Base-by-base conservation (phyloP, 306 rosid genomes). In the Erythrophleum fordii region DNA sequence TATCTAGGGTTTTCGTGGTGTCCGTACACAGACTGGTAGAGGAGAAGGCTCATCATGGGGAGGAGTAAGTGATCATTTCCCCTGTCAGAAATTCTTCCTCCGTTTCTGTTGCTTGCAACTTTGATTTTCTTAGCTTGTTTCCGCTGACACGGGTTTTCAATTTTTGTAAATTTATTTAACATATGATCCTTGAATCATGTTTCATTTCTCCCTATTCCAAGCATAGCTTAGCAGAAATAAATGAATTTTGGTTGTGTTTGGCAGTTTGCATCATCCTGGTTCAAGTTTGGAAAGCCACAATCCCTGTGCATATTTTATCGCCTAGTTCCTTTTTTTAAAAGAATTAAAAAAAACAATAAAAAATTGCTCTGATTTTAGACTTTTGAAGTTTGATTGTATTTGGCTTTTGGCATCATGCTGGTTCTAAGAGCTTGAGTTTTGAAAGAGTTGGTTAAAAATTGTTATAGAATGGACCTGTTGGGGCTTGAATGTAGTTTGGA, bases 21-120 rank as follows among this genome's bases (percentile, higher is more conserved):
- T 18, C 14, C 2, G 28, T 11, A 12, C 31, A 55, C 9, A 52
- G 39, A 42, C 52, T 5, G n/a, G 25, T 3, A 16, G 11, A 14
- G 31, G n/a, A 5, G 18, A 35, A 23, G 5, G 29, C 14, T 59
- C 52, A 72, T 65, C 75, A 84, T 84, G 87, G 87, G 87, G 44
- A 84, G 87, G 42, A 84, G 87, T 84, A 70, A 56, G 84, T 56
- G 28, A 29, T 44, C 8, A 11, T 35, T 31, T 16, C 51, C n/a
- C 3, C 28, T 9, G 1, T 9, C 9, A 4, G 8, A 11, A 37
- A 28, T 3, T 8, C 5, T 26, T 46, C 35, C 11, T 69, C 39
- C 7, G 18, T 25, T 25, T 69, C 23, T 45, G 11, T 0, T 11
- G 17, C 68, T 10, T 55, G 6, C 60, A 26, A 3, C 60, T 14